These are phyloP conservation scores for Blastocystis sp. DNA, from an alignment of 352 stramenopile genomes.

Conservation along the genomic window DNA sequence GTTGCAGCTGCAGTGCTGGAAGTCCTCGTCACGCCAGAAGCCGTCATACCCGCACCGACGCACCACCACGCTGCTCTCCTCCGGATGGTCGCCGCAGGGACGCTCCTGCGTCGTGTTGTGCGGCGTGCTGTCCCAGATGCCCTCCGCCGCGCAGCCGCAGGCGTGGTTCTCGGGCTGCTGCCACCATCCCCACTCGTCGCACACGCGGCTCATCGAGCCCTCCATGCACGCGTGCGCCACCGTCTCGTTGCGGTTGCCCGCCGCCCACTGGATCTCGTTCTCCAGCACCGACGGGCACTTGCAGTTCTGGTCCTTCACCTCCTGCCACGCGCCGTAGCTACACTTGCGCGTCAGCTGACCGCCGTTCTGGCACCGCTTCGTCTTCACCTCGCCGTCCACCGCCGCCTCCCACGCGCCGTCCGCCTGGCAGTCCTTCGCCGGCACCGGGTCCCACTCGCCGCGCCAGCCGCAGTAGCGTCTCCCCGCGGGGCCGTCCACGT, in stretches of 20 bases:
- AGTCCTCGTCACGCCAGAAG: constrained; percentile 23
- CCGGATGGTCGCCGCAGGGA: not conserved
- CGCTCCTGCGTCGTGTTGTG: constrained; percentile 6
- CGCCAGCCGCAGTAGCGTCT: not conserved
- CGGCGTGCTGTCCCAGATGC: not conserved
- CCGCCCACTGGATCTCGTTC: not conserved
- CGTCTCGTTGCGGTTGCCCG: constrained; percentile 22
- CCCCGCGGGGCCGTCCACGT: not conserved
- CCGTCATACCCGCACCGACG: constrained; percentile 6
- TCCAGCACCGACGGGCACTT: not conserved
- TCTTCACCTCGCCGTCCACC: not conserved
- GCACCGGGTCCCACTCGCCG: not conserved
- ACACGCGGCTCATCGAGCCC: not conserved
- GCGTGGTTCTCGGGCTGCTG: not conserved
- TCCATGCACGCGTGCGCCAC: not conserved
- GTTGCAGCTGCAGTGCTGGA: not conserved
- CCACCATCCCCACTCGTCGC: not conserved
- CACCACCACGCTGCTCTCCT: not conserved
- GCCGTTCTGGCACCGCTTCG: constrained; percentile 6
- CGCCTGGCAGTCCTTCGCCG: not conserved
- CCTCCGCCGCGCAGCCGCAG: constrained; percentile 15
- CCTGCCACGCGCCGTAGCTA: not conserved
- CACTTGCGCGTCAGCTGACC: not conserved
- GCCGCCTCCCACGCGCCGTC: not conserved
- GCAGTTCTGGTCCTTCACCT: constrained; percentile 9